phyloP scores from a whole-genome alignment of 768 basidiomycete genomes.

The Sporobolomyces roseus region DNA sequence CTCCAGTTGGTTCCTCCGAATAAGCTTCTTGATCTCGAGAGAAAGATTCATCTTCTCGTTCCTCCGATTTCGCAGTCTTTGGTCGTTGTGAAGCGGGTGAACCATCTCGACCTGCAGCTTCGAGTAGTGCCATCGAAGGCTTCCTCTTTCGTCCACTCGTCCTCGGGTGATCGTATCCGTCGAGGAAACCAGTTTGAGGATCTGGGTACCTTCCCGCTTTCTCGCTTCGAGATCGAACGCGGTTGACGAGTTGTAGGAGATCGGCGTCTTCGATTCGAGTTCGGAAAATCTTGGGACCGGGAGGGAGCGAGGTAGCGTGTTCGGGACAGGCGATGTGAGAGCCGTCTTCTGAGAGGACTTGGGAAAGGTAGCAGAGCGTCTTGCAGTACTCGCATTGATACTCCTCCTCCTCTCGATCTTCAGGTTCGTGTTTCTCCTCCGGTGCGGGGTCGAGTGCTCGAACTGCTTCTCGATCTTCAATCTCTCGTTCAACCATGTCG shows the following conservation, averaged over 20 bases:
- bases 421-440: slow-evolving; percentile 66
- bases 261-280: slow-evolving; percentile 42
- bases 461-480: slow-evolving; percentile 62
- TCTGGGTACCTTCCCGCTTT: slow-evolving; percentile 30
- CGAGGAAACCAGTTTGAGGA: slow-evolving; percentile 8
- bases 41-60: too few relatives aligned
- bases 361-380: slow-evolving; percentile 89
- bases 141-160: slow-evolving; percentile 34
- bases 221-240: slow-evolving; percentile 35
- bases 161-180: slow-evolving; percentile 21
- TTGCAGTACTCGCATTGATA: slow-evolving; percentile 94
- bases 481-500: slow-evolving; percentile 85
- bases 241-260: slow-evolving; percentile 30
- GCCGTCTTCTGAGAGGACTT: slow-evolving; percentile 62
- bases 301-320: slow-evolving; percentile 74
- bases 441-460: slow-evolving; percentile 57
- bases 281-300: slow-evolving; percentile 49
- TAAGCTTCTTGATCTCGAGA: too few relatives aligned
- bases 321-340: slow-evolving; percentile 74
- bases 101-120: too few relatives aligned
- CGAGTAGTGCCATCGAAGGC: slow-evolving; percentile 35
- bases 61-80: not conserved
- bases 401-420: slow-evolving; percentile 85
- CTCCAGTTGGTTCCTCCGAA: too few relatives aligned
- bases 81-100: slow-evolving; percentile 17